Percentiles rank a stretch among this genome's conserved stretches.
phyloP scores from a whole-genome alignment of 2,329 filamentous ascomycete genomes.

The Fusarium neocosmosporiellum region DNA sequence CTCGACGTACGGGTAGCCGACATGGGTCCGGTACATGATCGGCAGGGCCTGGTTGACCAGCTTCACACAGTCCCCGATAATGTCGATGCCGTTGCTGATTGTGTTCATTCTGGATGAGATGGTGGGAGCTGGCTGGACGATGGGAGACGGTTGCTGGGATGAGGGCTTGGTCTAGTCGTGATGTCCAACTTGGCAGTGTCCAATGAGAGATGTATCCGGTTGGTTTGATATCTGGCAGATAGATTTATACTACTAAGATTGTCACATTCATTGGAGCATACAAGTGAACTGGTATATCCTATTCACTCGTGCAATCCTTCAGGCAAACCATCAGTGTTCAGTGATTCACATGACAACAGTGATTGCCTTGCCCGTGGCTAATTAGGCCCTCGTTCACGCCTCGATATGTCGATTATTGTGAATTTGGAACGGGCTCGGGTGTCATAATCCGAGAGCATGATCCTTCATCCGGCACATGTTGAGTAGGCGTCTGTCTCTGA shows the following conservation, averaged over 20 bases:
- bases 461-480: background rate
- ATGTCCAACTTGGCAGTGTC: background rate
- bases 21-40: background rate
- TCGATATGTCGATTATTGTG: background rate
- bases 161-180: background rate
- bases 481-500: background rate
- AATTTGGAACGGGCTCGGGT: background rate
- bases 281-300: background rate
- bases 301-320: background rate
- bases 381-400: background rate
- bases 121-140: background rate
- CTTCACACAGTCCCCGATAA: background rate
- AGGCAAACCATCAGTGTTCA: background rate
- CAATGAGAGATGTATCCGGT: background rate
- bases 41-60: background rate
- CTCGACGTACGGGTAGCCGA: background rate
- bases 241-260: background rate
- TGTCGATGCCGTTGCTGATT: background rate
- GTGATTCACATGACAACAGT: background rate
- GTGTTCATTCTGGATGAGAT: background rate
- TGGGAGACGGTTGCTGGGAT: background rate
- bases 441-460: background rate
- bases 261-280: background rate
- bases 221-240: background rate
- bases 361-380: background rate